Conservation (phyloP, 306 rosid species). For the Albizia julibrissin region DNA sequence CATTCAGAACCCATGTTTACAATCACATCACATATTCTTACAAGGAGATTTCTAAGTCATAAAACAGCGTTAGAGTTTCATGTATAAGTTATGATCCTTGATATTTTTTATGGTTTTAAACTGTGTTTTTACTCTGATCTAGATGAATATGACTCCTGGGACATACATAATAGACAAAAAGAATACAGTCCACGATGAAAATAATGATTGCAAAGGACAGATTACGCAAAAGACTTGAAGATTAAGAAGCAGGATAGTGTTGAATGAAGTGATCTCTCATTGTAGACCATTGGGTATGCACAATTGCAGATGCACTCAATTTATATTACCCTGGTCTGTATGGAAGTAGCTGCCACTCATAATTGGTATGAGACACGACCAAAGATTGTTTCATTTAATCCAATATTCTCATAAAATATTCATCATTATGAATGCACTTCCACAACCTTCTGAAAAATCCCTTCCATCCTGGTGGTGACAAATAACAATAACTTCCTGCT, state of each 20-base stretch:
- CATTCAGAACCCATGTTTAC: background rate
- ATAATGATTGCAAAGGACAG: background rate
- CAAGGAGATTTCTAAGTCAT: slow-evolving; percentile 1
- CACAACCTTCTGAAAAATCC: background rate
- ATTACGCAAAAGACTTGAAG: background rate
- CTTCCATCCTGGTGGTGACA: background rate
- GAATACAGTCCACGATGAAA: background rate
- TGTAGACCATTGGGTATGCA: background rate
- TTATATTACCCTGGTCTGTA: background rate
- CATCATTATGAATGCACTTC: background rate
- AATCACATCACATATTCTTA: background rate
- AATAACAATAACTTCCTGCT: background rate
- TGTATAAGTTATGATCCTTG: background rate
- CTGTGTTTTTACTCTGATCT: background rate
- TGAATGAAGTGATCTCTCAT: background rate
- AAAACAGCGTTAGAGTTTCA: background rate
- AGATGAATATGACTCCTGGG: background rate
- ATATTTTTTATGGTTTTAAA: background rate
- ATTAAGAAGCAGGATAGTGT: background rate
- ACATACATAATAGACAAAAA: background rate
- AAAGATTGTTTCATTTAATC: background rate
- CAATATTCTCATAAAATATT: background rate
- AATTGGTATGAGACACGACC: background rate
- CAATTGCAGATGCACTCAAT: background rate
- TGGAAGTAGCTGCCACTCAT: background rate